Percentiles rank a stretch among this genome's conserved stretches.
These are phyloP conservation scores for Paraphaeosphaeria minitans DNA, from an alignment of 2,329 filamentous ascomycete genomes.

Conservation along the genomic window DNA sequence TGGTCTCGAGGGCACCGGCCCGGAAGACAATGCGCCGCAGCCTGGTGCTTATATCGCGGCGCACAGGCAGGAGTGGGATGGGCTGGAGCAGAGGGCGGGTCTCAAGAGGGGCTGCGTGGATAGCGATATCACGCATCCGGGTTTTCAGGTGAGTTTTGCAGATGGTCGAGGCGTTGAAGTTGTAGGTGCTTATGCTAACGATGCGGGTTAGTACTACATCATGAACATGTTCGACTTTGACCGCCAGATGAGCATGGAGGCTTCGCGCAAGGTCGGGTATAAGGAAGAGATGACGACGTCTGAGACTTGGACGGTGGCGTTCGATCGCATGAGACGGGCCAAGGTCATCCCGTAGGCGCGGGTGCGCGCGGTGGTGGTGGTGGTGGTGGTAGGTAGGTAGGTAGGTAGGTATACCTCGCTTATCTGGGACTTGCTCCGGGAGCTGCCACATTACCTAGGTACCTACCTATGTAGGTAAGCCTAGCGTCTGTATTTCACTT, in stretches of 20 bases:
- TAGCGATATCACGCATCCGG: constrained; percentile 50
- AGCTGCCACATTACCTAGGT: background rate
- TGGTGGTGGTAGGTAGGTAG: too few relatives aligned
- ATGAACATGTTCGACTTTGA: constrained; percentile 54
- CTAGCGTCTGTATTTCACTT: background rate
- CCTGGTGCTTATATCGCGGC: constrained; percentile 35
- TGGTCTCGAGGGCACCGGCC: constrained; percentile 49
- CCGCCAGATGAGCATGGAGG: constrained; percentile 52
- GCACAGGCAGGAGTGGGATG: constrained; percentile 36
- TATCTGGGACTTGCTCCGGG: background rate
- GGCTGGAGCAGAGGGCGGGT: constrained; percentile 32
- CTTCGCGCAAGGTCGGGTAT: constrained; percentile 48
- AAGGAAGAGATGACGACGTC: constrained; percentile 45
- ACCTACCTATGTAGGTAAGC: too few relatives aligned
- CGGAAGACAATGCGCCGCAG: constrained; percentile 33
- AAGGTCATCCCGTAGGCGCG: constrained; percentile 45
- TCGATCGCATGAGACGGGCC: constrained; percentile 50
- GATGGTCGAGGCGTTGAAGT: background rate
- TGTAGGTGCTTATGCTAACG: constrained; percentile 6
- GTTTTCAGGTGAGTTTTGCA: constrained; percentile 32
- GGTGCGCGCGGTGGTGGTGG: too few relatives aligned
- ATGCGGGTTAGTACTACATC: constrained; percentile 31
- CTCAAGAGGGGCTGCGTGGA: constrained; percentile 49
- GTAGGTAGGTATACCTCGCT: background rate
- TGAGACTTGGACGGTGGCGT: constrained; percentile 51